A percentile compares a stretch with the other conserved stretches of the same genome.
Evolutionary conservation across 2,329 filamentous ascomycete species (phyloP).

Genomic region (Aspergillus sp.): DNA sequence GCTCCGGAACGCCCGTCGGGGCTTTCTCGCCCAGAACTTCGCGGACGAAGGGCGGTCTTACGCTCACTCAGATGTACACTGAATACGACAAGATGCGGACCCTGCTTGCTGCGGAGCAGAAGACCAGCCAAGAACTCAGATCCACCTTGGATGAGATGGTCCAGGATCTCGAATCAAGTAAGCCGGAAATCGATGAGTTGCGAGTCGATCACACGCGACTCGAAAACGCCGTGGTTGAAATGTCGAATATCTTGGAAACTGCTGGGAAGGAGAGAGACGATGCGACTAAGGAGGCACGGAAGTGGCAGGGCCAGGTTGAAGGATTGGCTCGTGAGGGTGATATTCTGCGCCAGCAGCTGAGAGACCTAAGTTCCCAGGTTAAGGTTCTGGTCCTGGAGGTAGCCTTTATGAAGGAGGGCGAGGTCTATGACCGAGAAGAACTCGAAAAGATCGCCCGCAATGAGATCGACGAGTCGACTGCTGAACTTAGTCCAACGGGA

Average conservation of each 20-base stretch:
- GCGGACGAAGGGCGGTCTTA: conserved; percentile 49
- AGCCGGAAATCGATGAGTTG: conserved; percentile 81
- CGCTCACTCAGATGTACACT: conserved; percentile 57
- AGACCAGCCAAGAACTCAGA: conserved; percentile 66
- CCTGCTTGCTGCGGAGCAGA: conserved; percentile 65
- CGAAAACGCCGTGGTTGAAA: conserved; percentile 71
- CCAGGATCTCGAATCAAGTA: conserved; percentile 72
- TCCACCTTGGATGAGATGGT: conserved; percentile 80
- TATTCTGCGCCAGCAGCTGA: conserved; percentile 76
- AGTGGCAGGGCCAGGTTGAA: conserved; percentile 66
- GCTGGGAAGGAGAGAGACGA: conserved; percentile 72
- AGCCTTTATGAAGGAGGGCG: conserved; percentile 68
- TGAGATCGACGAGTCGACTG: conserved; percentile 63
- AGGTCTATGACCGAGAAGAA: conserved; percentile 66
- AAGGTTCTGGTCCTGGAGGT: conserved; percentile 86
- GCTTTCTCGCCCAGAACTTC: conserved; percentile 50
- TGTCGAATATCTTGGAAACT: conserved; percentile 75
- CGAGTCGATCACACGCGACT: conserved; percentile 74
- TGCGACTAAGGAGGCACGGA: conserved; percentile 70
- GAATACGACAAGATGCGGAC: conserved; percentile 59
- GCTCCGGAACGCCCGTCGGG: conserved; percentile 44
- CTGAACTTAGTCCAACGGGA: conserved; percentile 76
- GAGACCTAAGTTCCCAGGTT: conserved; percentile 82
- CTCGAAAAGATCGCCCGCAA: conserved; percentile 72
- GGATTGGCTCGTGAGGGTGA: conserved; percentile 59